Evolutionary conservation across 176 grass and related monocot species (phyloP), one percentile per base, ranked within the genome.

Genomic region (Bonia amplexicaulis): DNA sequence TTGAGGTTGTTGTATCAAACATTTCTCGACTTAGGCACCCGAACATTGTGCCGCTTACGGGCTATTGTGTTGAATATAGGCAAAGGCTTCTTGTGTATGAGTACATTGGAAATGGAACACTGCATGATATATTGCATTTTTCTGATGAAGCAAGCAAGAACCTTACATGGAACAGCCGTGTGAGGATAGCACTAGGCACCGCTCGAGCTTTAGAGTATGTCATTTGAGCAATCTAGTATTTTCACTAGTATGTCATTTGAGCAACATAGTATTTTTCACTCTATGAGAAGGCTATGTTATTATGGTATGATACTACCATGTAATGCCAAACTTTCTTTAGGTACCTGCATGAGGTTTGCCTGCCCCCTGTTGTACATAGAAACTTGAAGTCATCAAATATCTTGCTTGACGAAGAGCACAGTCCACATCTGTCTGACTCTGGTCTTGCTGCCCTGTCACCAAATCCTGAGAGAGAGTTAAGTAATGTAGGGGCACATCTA

Each of bases 151-250:
- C 33, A 26, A 90, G 75, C 86, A 94, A 85, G 78, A 94, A 16
- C 40, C 83, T 99, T 40, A 85, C 88, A 16, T 99, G 97, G 97
- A 99, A 96, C 79, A 71, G 74, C 53, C 93, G 97, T 8, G 77
- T 96, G 59, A 91, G 80, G 81, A 92, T 96, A 22, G 88, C 88
- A 17, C 75, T 99, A 46, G 93, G 97, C 51, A 85, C 88, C 0
- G 97, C 97, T 82, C 92, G 91, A 54, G 93, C 97, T 71, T 82
- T 99, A 61, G 97, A 99, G 97, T 99, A 99, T 79, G 93, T 81
- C 47, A 31, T 67, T 63, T 69, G 6, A 37, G 27, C 52, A 84
- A 68, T 87, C 31, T 48, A 12, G 10, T 44, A 44, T 62, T 71
- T 82, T 39, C 48, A 58, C 5, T 74, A 99, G 97, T 96, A 99